phyloP scores from a whole-genome alignment of 257 asterid genomes.

The Solanum etuberosum region DNA sequence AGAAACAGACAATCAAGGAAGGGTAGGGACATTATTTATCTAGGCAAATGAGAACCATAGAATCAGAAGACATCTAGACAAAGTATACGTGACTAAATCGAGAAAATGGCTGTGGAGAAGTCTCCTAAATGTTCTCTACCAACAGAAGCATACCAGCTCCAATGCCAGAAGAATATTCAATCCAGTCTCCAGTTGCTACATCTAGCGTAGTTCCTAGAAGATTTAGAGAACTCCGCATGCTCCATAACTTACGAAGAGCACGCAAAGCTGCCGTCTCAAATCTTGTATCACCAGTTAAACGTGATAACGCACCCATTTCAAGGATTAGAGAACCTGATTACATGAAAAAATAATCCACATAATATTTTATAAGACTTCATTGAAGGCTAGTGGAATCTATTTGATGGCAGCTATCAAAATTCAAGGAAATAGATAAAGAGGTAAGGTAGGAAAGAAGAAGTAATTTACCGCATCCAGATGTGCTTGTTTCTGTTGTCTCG shows the following conservation, averaged over 20 bases:
- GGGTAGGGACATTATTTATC: not conserved
- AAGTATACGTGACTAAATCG: not conserved
- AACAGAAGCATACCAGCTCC: slow-evolving; percentile 65
- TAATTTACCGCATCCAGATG: slow-evolving; percentile 85
- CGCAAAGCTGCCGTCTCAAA: slow-evolving; percentile 81
- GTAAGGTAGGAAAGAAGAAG: not conserved
- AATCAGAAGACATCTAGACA: not conserved
- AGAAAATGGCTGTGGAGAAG: not conserved
- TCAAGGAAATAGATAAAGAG: slow-evolving; percentile 4
- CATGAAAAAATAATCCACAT: slow-evolving; percentile 5
- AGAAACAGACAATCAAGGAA: not conserved
- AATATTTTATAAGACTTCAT: not conserved
- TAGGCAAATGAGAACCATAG: not conserved
- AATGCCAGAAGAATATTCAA: slow-evolving; percentile 84
- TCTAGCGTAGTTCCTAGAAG: slow-evolving; percentile 92
- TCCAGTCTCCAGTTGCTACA: slow-evolving; percentile 86
- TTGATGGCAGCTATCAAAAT: not conserved
- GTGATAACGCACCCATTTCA: slow-evolving; percentile 98
- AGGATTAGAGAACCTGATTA: slow-evolving; percentile 83
- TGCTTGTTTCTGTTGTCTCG: slow-evolving; percentile 96
- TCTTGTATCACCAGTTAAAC: slow-evolving; percentile 80
- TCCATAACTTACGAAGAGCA: slow-evolving; percentile 92
- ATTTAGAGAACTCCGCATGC: slow-evolving; percentile 94
- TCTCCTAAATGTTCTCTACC: not conserved
- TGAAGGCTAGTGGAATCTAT: not conserved